These are phyloP conservation scores for Colletotrichum limetticola DNA, from an alignment of 2,329 filamentous ascomycete species.

Conservation along the genomic window DNA sequence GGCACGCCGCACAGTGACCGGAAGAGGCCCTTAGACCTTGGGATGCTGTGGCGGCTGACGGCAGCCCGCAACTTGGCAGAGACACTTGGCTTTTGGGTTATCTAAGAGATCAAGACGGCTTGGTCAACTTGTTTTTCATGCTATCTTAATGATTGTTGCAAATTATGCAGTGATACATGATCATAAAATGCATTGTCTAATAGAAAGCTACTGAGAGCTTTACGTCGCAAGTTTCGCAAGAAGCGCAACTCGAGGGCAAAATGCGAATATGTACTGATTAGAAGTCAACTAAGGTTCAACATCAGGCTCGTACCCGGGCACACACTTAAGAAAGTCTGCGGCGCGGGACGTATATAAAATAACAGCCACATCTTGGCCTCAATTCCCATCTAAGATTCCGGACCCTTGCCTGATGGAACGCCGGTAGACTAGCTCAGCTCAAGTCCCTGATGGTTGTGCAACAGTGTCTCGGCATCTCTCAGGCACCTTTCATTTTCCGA, in stretches of 20 bases:
- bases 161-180: not conserved
- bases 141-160: not conserved
- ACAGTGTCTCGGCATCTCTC: not conserved
- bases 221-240: too few species aligned
- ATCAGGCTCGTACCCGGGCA: not conserved
- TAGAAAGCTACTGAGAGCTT: too few species aligned
- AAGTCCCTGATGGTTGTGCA: not conserved
- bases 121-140: not conserved
- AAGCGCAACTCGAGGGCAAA: not conserved
- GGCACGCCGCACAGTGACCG: not conserved
- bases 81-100: not conserved
- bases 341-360: not conserved
- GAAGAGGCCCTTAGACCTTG: not conserved
- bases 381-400: not conserved
- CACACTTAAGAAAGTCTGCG: not conserved
- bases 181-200: not conserved
- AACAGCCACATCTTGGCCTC: not conserved
- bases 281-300: not conserved
- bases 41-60: not conserved
- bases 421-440: not conserved
- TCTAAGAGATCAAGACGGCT: not conserved
- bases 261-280: not conserved
- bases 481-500: not conserved
- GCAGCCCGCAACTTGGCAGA: slow-evolving; percentile 3
- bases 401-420: not conserved